Conservation (phyloP, 1,139 yeast species). For the Dujonia santamariae region DNA sequence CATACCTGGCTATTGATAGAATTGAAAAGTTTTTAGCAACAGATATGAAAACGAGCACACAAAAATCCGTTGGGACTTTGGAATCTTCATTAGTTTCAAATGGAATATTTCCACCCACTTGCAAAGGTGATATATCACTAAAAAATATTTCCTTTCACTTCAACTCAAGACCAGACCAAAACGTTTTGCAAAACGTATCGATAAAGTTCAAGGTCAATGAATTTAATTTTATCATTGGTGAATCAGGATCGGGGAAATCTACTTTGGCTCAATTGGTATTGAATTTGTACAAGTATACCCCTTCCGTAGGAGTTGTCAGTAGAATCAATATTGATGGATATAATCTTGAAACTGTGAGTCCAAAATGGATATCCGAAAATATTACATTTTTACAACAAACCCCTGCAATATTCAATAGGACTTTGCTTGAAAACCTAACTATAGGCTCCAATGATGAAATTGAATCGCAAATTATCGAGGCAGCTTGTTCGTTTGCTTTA, state of each 20-base stretch:
- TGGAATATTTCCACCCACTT: conserved; percentile 16
- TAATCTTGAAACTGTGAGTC: conserved; percentile 39
- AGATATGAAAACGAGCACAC: not conserved
- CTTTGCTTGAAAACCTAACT: conserved; percentile 61
- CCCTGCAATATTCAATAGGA: conserved; percentile 60
- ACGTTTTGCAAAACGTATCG: not conserved
- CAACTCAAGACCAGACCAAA: too few relatives aligned
- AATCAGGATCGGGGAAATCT: conserved; percentile 91
- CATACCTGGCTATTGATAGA: conserved; percentile 55
- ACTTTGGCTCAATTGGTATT: conserved; percentile 65
- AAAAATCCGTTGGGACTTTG: not conserved
- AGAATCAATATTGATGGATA: conserved; percentile 53
- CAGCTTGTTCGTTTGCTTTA: conserved; percentile 53
- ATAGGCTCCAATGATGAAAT: conserved; percentile 32
- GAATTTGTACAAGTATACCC: conserved; percentile 54
- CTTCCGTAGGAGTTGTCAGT: conserved; percentile 55
- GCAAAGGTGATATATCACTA: conserved; percentile 49
- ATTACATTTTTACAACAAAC: conserved; percentile 73
- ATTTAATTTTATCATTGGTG: conserved; percentile 69
- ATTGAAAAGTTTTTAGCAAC: conserved; percentile 22
- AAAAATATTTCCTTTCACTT: conserved; percentile 44
- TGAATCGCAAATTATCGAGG: conserved; percentile 28
- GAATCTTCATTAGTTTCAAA: not conserved
- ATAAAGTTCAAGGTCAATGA: conserved; percentile 12
- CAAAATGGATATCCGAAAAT: conserved; percentile 56